A percentile compares a stretch with the other conserved stretches of the same genome.
Evolutionary conservation across 2,329 filamentous ascomycete genomes (phyloP).

Genomic region (Davidsoniella eucalypti): DNA sequence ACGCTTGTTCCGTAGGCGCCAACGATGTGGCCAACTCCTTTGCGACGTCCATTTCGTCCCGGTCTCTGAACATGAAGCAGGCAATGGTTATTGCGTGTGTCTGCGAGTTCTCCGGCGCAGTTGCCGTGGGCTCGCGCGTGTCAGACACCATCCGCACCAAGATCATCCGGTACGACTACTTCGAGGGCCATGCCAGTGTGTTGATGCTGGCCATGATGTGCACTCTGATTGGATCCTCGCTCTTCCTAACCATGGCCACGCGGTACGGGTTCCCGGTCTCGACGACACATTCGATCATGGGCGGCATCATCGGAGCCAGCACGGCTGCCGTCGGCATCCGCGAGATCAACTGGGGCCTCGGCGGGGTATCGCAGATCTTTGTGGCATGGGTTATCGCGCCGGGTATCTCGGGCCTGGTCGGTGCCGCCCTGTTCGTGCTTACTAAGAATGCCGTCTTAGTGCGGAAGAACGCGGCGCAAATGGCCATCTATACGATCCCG

Average conservation of each 20-base stretch:
- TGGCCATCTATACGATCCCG: constrained; percentile 20
- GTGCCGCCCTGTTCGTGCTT: constrained; percentile 20
- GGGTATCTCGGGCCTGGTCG: constrained; percentile 20
- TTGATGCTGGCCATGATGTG: constrained; percentile 39
- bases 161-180: constrained; percentile 28
- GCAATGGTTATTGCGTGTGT: constrained; percentile 27
- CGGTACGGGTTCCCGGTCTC: constrained; percentile 34
- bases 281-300: constrained; percentile 36
- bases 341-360: constrained; percentile 23
- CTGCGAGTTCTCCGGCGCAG: constrained; percentile 28
- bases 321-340: constrained; percentile 22
- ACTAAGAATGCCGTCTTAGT: constrained; percentile 21
- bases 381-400: constrained; percentile 24
- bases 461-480: constrained; percentile 17
- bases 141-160: constrained; percentile 31
- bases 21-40: constrained; percentile 34
- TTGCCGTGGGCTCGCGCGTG: constrained; percentile 22
- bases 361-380: constrained; percentile 24
- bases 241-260: constrained; percentile 37
- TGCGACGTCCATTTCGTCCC: constrained; percentile 29
- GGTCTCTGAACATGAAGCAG: constrained; percentile 30
- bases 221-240: constrained; percentile 31
- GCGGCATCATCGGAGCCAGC: constrained; percentile 23
- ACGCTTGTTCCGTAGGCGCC: constrained; percentile 21
- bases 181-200: constrained; percentile 26